phyloP scores from a whole-genome alignment of 2,329 filamentous ascomycete genomes.

The Aureobasidium musti region DNA sequence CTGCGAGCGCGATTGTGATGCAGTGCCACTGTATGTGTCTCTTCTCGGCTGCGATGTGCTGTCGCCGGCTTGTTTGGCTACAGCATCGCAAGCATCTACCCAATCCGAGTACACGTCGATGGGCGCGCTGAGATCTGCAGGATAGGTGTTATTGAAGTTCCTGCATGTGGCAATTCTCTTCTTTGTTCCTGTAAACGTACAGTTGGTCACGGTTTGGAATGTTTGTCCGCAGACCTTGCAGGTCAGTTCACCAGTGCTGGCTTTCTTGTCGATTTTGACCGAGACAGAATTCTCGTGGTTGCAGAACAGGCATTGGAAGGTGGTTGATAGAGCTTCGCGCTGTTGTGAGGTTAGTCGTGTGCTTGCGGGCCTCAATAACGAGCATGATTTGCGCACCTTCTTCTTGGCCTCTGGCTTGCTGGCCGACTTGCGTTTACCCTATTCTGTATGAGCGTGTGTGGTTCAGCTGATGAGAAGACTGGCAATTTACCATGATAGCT shows the following conservation, averaged over 20 bases:
- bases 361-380: background rate
- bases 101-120: constrained; percentile 98
- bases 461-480: background rate
- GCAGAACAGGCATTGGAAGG: constrained; percentile 97
- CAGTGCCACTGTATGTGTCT: constrained; percentile 27
- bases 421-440: constrained; percentile 91
- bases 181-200: constrained; percentile 54
- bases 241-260: constrained; percentile 77
- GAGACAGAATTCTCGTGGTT: constrained; percentile 93
- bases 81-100: constrained; percentile 88
- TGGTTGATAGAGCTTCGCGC: constrained; percentile 70
- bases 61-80: constrained; percentile 59
- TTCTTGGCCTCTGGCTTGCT: constrained; percentile 78
- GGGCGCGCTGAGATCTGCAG: constrained; percentile 76
- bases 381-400: constrained; percentile 61
- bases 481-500: constrained; percentile 9
- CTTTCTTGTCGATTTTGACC: constrained; percentile 92
- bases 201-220: constrained; percentile 92
- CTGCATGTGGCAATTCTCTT: background rate
- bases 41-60: constrained; percentile 32
- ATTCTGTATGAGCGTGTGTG: background rate
- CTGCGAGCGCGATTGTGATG: constrained; percentile 30
- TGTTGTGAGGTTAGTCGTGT: constrained; percentile 29
- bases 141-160: constrained; percentile 31
- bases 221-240: constrained; percentile 94